Conservation (phyloP, 140 eudicot genomes). For the Stevia rebaudiana region DNA sequence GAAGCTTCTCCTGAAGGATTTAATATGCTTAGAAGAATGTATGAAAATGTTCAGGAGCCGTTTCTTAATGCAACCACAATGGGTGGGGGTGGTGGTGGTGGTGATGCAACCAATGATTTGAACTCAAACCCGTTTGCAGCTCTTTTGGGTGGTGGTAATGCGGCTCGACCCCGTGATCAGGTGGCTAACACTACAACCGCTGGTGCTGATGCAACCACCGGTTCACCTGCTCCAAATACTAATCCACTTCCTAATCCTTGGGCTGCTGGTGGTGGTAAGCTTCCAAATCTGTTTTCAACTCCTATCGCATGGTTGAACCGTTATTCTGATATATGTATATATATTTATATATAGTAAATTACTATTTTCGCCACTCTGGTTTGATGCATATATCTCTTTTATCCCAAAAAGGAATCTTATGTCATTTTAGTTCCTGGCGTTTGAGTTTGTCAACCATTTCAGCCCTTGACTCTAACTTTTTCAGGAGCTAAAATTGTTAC, state of each 20-base stretch:
- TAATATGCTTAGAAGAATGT: conserved; percentile 93
- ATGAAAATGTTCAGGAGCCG: conserved; percentile 92
- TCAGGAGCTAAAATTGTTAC: too few relatives aligned
- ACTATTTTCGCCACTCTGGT: too few relatives aligned
- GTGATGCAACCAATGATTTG: conserved; percentile 46
- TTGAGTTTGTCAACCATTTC: too few relatives aligned
- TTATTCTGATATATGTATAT: conserved; percentile 5
- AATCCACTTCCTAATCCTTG: conserved; percentile 87
- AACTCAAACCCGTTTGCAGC: conserved; percentile 85
- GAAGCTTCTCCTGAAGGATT: conserved; percentile 97
- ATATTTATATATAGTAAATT: background rate
- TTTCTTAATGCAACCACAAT: conserved; percentile 75
- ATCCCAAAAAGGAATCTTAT: too few relatives aligned
- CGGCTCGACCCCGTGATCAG: conserved; percentile 37
- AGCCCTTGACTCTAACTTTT: too few relatives aligned
- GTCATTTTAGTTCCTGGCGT: too few relatives aligned
- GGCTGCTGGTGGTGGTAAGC: conserved; percentile 60
- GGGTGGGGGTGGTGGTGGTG: conserved; percentile 51
- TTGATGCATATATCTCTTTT: too few relatives aligned
- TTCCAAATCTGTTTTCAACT: background rate
- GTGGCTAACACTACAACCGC: conserved; percentile 54
- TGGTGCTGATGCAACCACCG: conserved; percentile 47
- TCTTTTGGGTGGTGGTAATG: conserved; percentile 60
- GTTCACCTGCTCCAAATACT: conserved; percentile 69
- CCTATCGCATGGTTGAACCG: background rate